These are phyloP conservation scores for Pleurotus giganteus DNA, from an alignment of 768 basidiomycete genomes.

Conservation along the genomic window DNA sequence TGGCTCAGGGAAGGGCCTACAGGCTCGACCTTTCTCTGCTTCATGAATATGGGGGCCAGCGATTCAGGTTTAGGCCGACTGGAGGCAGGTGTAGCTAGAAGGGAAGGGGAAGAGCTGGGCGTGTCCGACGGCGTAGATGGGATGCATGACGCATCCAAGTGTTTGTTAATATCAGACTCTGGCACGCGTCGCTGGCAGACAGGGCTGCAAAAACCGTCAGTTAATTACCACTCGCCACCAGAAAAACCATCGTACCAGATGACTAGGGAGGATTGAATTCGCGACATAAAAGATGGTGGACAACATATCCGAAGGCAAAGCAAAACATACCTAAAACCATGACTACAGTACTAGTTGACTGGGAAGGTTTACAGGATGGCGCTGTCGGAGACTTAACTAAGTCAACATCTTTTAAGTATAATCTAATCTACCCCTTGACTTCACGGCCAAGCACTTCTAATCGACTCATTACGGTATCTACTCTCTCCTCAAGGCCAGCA, in stretches of 20 bases:
- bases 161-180: conserved; percentile 2
- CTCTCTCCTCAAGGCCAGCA: conserved; percentile 56
- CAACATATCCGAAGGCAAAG: neutral
- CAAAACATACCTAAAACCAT: neutral
- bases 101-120: neutral
- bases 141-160: neutral
- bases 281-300: neutral
- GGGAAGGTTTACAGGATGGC: too few relatives aligned
- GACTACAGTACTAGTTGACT: too few relatives aligned
- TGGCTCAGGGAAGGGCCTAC: neutral
- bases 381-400: too few relatives aligned
- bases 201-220: neutral
- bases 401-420: neutral
- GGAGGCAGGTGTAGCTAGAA: neutral
- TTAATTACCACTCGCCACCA: neutral
- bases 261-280: neutral
- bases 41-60: conserved; percentile 3
- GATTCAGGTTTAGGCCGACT: neutral
- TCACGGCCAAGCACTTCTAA: conserved; percentile 38
- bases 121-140: neutral
- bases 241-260: neutral
- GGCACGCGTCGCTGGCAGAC: conserved; percentile 1
- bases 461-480: conserved; percentile 37
- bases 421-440: conserved; percentile 9
- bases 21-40: neutral